Evolutionary conservation across 1,284 basidiomycete genomes (phyloP).

Genomic region (Cystobasidium sp.): DNA sequence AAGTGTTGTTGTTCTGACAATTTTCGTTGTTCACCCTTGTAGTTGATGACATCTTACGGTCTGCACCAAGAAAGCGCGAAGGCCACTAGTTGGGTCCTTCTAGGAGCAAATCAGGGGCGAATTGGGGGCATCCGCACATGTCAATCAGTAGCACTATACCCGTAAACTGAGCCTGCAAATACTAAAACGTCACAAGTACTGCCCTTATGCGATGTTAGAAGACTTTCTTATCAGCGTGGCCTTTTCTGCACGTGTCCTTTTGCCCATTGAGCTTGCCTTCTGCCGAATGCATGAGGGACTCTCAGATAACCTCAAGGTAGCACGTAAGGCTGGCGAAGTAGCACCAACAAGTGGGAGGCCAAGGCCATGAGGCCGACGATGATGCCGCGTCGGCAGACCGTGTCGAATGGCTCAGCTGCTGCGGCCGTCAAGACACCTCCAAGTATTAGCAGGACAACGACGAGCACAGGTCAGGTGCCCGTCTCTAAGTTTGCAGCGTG

Average conservation of each 20-base stretch:
- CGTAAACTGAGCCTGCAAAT: background rate
- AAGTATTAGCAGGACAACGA: slow-evolving; percentile 2
- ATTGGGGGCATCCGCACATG: background rate
- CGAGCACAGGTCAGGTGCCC: slow-evolving; percentile 25
- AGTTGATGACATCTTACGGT: slow-evolving; percentile 64
- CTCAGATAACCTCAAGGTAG: background rate
- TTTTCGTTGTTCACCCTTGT: slow-evolving; percentile 47
- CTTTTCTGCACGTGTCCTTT: slow-evolving; percentile 14
- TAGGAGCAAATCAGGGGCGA: background rate
- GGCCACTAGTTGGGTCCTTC: slow-evolving; percentile 53
- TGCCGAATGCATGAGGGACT: no score
- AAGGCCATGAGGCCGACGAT: slow-evolving; percentile 34
- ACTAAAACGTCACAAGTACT: background rate
- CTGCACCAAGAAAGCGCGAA: slow-evolving; percentile 66
- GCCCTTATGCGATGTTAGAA: background rate
- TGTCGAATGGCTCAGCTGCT: slow-evolving; percentile 24
- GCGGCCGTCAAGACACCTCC: slow-evolving; percentile 6
- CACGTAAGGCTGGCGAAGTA: background rate
- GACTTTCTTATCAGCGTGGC: background rate
- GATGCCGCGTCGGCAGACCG: slow-evolving; percentile 28
- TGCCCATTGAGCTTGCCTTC: background rate
- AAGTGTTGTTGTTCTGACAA: background rate
- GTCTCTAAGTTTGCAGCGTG: slow-evolving; percentile 33
- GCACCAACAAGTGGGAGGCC: background rate
- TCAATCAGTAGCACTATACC: slow-evolving; percentile 7